Evolutionary conservation across 768 basidiomycete genomes (phyloP), one percentile per base, ranked within the genome.

Genomic region (Rhizopogon vesiculosus): DNA sequence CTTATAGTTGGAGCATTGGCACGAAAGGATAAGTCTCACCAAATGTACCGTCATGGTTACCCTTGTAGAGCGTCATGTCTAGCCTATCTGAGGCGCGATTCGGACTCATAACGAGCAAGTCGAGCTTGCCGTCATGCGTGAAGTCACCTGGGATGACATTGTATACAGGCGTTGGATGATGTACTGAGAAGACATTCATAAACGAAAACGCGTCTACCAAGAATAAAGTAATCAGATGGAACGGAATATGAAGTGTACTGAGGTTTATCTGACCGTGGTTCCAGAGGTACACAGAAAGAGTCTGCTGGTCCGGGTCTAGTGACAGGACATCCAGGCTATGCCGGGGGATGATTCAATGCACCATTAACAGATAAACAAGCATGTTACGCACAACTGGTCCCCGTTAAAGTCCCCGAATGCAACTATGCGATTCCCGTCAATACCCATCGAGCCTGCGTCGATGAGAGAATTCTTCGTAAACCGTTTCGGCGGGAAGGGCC

Each of bases 321-420:
- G 82, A 77, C 43, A 98, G 73, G 3, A 93, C 72, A 71, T 98
- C 95, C 59, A 92, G 68, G 61, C 94, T 97, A 63, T 25, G 53
- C 45, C 18, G 41, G 7, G 33, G 44, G 41, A 28, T 49, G 33
- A 49, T 51, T 45, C 31, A 31, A 29, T 18, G 42, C 22, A 41
- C 42, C 25, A 53, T 44, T 29, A 15, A 33, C 28, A 41, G 46
- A 33, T 12, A 7, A 9, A 31, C 41, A 45, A 38, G 29, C 10
- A 19, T 9, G 5, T 56, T 18, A 74, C 91, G 66, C 68, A 97
- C 93, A 91, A 89, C 68, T 98, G 94, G 70, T 98, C 93, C 5
- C 91, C 94, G 68, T 98, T 85, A 70, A 95, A 96, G 74, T 99
- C 96, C 33, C 94, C 97, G 63, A 92, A 91, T 7, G 94, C 95